These are phyloP conservation scores for Apiotrichum montevideense DNA, from an alignment of 1,284 basidiomycete genomes.

Conservation along the genomic window DNA sequence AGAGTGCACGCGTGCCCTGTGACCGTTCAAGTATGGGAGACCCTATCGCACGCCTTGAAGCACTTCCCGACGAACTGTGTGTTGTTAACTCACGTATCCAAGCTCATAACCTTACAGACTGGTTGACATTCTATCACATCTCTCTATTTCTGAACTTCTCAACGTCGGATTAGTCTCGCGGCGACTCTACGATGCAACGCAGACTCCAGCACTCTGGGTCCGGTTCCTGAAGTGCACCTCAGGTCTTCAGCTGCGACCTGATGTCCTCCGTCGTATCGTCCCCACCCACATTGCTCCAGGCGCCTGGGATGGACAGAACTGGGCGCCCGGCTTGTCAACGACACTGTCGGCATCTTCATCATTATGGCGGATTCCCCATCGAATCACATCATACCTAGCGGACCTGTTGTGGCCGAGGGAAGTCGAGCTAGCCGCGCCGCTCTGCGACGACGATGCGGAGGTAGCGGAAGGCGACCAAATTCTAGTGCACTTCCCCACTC, in stretches of 20 bases:
- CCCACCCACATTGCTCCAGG: constrained; percentile 18
- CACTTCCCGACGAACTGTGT: constrained; percentile 37
- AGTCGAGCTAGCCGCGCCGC: neutral
- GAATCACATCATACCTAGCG: neutral
- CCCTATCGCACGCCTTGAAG: too few species aligned
- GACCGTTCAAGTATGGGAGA: too few species aligned
- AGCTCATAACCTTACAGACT: constrained; percentile 17
- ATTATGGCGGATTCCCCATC: neutral
- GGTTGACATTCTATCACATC: constrained; percentile 21
- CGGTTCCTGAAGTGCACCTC: constrained; percentile 15
- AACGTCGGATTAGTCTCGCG: constrained; percentile 16
- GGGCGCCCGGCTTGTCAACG: neutral
- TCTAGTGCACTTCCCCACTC: constrained; percentile 35
- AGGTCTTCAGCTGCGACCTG: constrained; percentile 14
- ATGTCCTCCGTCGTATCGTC: constrained; percentile 1
- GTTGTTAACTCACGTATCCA: neutral
- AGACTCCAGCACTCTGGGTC: constrained; percentile 29
- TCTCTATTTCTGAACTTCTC: constrained; percentile 23
- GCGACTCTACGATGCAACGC: constrained; percentile 22
- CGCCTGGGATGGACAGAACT: constrained; percentile 15
- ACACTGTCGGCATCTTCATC: neutral
- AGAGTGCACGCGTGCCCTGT: too few species aligned
- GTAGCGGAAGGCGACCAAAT: constrained; percentile 3
- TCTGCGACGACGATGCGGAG: neutral
- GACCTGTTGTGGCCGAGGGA: neutral